Evolutionary conservation across 768 basidiomycete species (phyloP), one percentile per base, ranked within the genome.

Genomic region (Amanita muscaria): DNA sequence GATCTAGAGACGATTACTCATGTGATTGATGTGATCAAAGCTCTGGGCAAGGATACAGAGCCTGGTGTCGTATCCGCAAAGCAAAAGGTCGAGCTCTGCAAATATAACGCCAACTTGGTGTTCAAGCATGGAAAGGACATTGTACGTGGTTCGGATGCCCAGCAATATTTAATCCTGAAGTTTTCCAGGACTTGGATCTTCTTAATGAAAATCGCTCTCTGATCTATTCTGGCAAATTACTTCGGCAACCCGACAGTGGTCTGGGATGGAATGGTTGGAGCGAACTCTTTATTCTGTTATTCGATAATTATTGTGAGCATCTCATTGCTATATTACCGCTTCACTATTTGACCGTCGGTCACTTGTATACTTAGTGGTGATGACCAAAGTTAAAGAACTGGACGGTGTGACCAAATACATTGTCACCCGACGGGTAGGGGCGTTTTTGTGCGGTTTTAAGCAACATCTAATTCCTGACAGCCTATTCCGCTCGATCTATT

Each of bases 401-500:
- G 81, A 87, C 40, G 81, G 81, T 1, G 53, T 79, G 11, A 81
- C 73, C 1, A 88, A 82, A 59, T 92, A 89, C 53, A 72, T 80
- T 35, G 81, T 93, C 49, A 79, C 80, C 57, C 75, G 83, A 51
- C 68, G 86, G 56, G 90, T 88, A n/a, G n/a, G 51, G 50, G 80
- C 63, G 18, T 19, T 22, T 22, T 19, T 25, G 7, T 37, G 22
- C n/a, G 6, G 29, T 41, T 25, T 21, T 47, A 15, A 36, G 40
- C 51, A 39, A 48, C 35, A 5, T 23, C 51, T 24, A 73, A 2
- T 69, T 66, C 23, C 48, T 40, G 36, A 42, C 52, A 92, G 88
- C 93, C 94, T 0, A 88, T 97, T 40, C 93, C 94, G 4, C 67
- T 98, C 51, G 92, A 94, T 54, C 71, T 99, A 3, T 67, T 98